Base-by-base conservation (phyloP, 2,329 filamentous ascomycete species). In the Aspergillus tubingensis region DNA sequence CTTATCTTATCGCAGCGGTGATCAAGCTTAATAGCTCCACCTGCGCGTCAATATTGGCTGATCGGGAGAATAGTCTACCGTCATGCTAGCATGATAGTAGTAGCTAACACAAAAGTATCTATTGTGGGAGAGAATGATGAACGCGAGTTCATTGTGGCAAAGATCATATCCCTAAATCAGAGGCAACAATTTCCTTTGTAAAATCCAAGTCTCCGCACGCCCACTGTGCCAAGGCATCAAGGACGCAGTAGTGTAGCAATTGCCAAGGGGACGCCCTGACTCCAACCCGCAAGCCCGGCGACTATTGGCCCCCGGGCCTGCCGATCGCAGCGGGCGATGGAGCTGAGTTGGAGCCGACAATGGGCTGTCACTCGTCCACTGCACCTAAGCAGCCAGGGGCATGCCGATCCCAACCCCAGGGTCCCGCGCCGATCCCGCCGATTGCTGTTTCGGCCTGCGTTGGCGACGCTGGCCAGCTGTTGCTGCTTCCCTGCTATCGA, bases 381-480 rank as follows among this genome's bases (percentile, higher is more conserved):
- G 27, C 27, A 3, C 27, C 27, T 30, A 10, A 11, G 10, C 5
- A 7, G 19, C 36, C 19, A 30, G 19, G 51, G 36, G 51, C 53
- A 41, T 47, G 53, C 23, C 53, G 53, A 55, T 55, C 53, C 21
- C 17, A 15, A 32, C 21, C 53, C 53, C 41, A 30, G 39, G 53
- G 25, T 47, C 53, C 53, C 39, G 25, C 53, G 53, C 53, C 53
- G 53, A 55, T 55, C 53, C 53, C 41, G 39, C 25, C 53, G 39
- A 55, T 55, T 32, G 36, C 23, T 54, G 52, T 54, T 54, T 54
- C 52, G 32, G 32, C 32, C 32, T 36, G 32, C 32, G 32, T 36
- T 36, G 32, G 32, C 32, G 32, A 36, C 10, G 11, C 25, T 23
- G 19, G 7, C 15, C 44, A 27, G 44, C n/a, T 27, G 43, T 23